A percentile compares a stretch with the other conserved stretches of the same genome.
These are phyloP conservation scores for Nemania sp. DNA, from an alignment of 2,329 filamentous ascomycete species.

Conservation along the genomic window DNA sequence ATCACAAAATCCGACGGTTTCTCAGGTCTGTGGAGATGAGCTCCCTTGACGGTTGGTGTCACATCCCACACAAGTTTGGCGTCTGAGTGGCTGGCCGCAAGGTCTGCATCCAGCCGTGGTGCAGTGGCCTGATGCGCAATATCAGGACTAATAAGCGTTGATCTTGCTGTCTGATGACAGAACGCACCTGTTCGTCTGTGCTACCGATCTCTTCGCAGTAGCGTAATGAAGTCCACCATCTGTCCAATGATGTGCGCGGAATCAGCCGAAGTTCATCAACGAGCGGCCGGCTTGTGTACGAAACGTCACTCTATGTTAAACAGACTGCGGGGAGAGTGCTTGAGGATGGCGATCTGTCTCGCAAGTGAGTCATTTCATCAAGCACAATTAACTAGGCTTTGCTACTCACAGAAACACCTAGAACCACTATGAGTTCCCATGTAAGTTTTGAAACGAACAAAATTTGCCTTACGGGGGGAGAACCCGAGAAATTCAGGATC, in stretches of 20 bases:
- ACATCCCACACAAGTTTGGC: constrained; percentile 10
- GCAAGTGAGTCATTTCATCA: constrained; percentile 15
- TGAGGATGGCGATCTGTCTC: constrained; percentile 22
- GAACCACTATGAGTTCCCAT: too few relatives aligned
- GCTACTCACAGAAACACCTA: too few relatives aligned
- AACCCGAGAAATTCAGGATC: constrained; percentile 29
- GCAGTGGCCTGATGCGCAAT: constrained; percentile 12
- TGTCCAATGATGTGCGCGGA: constrained; percentile 5
- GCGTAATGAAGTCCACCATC: constrained; percentile 1
- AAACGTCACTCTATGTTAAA: constrained; percentile 9
- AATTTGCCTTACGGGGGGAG: constrained; percentile 8
- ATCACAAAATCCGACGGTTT: not conserved
- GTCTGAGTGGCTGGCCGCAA: constrained; percentile 14
- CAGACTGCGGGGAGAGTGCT: constrained; percentile 17
- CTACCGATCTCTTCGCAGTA: not conserved
- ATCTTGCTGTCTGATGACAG: constrained; percentile 16
- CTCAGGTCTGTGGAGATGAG: not conserved
- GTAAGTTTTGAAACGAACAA: constrained; percentile 22
- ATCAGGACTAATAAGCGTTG: constrained; percentile 3
- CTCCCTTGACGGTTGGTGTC: constrained; percentile 9
- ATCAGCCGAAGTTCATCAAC: constrained; percentile 1
- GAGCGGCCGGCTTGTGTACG: constrained; percentile 1
- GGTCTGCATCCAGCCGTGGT: constrained; percentile 23
- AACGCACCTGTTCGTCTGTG: constrained; percentile 7
- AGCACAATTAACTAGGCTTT: not conserved